Evolutionary conservation across 768 basidiomycete genomes (phyloP), one percentile per base, ranked within the genome.

Genomic region (Infundibulicybe gibba): DNA sequence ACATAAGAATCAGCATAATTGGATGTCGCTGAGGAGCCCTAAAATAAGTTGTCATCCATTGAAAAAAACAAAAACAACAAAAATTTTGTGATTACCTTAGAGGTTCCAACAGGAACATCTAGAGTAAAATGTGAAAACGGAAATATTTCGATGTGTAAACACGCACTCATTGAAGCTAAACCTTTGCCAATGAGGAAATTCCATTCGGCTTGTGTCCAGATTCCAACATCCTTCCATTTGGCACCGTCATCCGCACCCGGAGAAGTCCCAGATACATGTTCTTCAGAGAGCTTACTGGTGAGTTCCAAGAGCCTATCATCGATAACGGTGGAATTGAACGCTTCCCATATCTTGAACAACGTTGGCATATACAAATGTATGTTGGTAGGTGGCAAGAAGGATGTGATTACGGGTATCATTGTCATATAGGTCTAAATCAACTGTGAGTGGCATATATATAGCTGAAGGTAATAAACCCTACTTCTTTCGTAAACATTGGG

Each of bases 201-300:
- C 83, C 92, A 97, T 63, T 97, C 84, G 37, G 79, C 71, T 48
- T 90, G 79, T 4, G 80, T 84, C 80, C 92, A 94, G 45, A 98
- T 94, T 11, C 94, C 94, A 32, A 97, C 77, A 54, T 90, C 88
- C 61, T 85, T 86, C 83, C 83, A 87, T 47, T 69, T 65, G 6
- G 81, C 76, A 33, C 76, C 74, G 42, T 76, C 79, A 54, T 80
- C 76, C 41, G 64, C 63, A 8, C 77, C 81, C n/a, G 67, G 72
- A 38, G 69, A 70, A 16, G 72, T 65, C 15, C 85, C 84, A 16
- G 79, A 64, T 17, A 85, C 73, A 56, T 90, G 83, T 56, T 87
- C 83, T 61, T 87, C 84, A 0, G 87, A 72, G 17, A 92, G 64
- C 21, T 80, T 73, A 32, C 84, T 87, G 43, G 81, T 79, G 5